Conservation (phyloP, 2,329 filamentous ascomycete genomes). For the Cordyceps tenuipes region DNA sequence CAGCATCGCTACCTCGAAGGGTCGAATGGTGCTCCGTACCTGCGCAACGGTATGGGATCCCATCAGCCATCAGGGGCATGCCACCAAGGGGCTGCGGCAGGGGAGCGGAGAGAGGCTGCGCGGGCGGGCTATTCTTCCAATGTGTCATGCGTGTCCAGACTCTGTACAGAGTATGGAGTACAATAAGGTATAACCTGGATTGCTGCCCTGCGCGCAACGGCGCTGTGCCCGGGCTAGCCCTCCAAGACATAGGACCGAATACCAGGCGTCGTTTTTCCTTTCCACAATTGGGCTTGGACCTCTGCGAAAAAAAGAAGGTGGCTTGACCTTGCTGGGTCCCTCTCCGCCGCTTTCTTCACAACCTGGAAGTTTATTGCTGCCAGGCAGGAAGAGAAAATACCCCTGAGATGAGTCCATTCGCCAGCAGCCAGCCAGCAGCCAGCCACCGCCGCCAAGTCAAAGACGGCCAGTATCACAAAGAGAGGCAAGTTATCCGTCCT, state of each 20-base stretch:
- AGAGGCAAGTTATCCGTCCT: too few relatives aligned
- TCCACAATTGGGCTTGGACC: background rate
- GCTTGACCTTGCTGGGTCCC: background rate
- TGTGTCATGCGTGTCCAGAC: background rate
- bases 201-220: background rate
- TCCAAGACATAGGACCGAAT: background rate
- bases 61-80: background rate
- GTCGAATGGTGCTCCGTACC: too few relatives aligned
- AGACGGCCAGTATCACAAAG: too few relatives aligned
- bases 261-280: background rate
- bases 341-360: background rate
- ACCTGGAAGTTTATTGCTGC: too few relatives aligned
- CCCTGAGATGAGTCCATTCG: too few relatives aligned
- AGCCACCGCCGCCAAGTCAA: background rate
- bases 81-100: background rate
- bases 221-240: background rate
- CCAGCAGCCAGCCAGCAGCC: background rate
- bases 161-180: too few relatives aligned
- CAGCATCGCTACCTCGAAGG: too few relatives aligned
- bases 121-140: background rate
- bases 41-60: background rate
- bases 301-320: background rate
- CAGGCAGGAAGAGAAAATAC: too few relatives aligned
- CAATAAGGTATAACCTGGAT: too few relatives aligned
- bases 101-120: background rate